phyloP scores from a whole-genome alignment of 1,139 yeast species.

The Lodderomyces jiufengensis region DNA sequence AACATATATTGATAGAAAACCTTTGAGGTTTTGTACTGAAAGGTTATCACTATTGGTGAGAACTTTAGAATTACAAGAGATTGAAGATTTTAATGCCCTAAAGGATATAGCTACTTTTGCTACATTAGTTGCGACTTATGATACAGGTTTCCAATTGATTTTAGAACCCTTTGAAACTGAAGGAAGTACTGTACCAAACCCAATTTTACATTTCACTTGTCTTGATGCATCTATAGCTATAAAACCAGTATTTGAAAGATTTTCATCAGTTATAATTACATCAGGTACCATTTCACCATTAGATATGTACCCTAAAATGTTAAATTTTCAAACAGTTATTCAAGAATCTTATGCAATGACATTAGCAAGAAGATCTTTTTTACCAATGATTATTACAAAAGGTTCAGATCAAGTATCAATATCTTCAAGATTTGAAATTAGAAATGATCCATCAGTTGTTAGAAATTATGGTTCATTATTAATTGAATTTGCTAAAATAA shows the following conservation, averaged over 20 bases:
- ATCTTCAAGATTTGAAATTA: slow-evolving; percentile 90
- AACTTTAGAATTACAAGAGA: slow-evolving; percentile 80
- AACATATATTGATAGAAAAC: slow-evolving; percentile 89
- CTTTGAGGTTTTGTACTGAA: slow-evolving; percentile 87
- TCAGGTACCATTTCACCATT: slow-evolving; percentile 97
- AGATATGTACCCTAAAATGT: slow-evolving; percentile 98
- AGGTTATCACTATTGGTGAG: slow-evolving; percentile 82
- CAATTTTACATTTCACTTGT: slow-evolving; percentile 91
- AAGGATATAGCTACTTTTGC: slow-evolving; percentile 98
- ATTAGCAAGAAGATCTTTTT: slow-evolving; percentile 81
- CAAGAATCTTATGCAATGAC: slow-evolving; percentile 97
- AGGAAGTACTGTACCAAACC: slow-evolving; percentile 96
- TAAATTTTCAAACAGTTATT: slow-evolving; percentile 88
- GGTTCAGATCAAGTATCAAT: slow-evolving; percentile 98
- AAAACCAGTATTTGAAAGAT: slow-evolving; percentile 92
- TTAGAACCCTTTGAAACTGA: slow-evolving; percentile 96
- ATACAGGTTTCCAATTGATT: slow-evolving; percentile 84
- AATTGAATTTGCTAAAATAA: slow-evolving; percentile 88
- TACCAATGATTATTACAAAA: slow-evolving; percentile 94
- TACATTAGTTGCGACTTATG: slow-evolving; percentile 91
- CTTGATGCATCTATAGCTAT: slow-evolving; percentile 97
- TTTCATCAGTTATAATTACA: slow-evolving; percentile 91
- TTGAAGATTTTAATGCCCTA: slow-evolving; percentile 88
- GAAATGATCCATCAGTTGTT: slow-evolving; percentile 97
- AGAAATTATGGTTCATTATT: slow-evolving; percentile 91